phyloP scores from a whole-genome alignment of 2,329 filamentous ascomycete species.

The Didymella pinodella region DNA sequence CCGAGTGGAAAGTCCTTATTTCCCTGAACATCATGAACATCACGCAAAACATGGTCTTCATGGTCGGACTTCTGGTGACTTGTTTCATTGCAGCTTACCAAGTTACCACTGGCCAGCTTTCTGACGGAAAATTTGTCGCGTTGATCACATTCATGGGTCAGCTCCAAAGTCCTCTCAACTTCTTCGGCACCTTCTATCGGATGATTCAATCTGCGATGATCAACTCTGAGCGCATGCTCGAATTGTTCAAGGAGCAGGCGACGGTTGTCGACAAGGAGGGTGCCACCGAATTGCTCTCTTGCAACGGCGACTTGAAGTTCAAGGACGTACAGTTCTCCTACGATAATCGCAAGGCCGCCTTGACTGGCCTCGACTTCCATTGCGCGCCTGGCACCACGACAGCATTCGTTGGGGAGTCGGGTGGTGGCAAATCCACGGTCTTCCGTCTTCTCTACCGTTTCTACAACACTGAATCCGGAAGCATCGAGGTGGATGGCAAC shows the following conservation, averaged over 20 bases:
- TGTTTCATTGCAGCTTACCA: constrained; percentile 75
- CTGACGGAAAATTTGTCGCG: constrained; percentile 73
- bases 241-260: constrained; percentile 94
- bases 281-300: constrained; percentile 69
- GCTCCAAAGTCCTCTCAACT: constrained; percentile 73
- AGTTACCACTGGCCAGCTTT: constrained; percentile 67
- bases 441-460: constrained; percentile 97
- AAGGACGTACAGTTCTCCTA: constrained; percentile 91
- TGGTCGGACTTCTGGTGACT: constrained; percentile 70
- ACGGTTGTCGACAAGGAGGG: constrained; percentile 82
- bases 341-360: constrained; percentile 81
- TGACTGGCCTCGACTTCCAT: constrained; percentile 84
- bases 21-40: constrained; percentile 68
- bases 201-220: constrained; percentile 98
- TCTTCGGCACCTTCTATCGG: constrained; percentile 91
- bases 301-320: constrained; percentile 84
- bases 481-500: constrained; percentile 82
- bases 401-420: constrained; percentile 94
- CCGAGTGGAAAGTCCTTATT: constrained; percentile 64
- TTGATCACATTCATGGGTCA: constrained; percentile 78
- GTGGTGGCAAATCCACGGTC: constrained; percentile 94
- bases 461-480: constrained; percentile 83
- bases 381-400: constrained; percentile 92
- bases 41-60: constrained; percentile 70
- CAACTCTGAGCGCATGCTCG: constrained; percentile 91